Conservation (phyloP, 2,329 filamentous ascomycete species). For the Penicillium sp. region DNA sequence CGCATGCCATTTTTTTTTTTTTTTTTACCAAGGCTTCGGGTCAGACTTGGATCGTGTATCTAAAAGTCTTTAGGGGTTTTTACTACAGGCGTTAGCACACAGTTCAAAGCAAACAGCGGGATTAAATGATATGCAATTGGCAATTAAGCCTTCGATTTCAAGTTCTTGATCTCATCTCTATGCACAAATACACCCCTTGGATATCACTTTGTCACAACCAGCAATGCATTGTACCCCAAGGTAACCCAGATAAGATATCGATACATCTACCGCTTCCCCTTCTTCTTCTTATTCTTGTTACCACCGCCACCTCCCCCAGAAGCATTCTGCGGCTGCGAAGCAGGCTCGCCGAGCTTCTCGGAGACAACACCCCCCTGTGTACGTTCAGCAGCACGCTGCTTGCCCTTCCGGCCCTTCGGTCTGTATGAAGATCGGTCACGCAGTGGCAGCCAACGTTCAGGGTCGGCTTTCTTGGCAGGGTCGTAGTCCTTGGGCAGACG, state of each 20-base stretch:
- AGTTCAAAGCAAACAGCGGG: background rate
- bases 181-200: background rate
- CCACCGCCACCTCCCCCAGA: conserved; percentile 35
- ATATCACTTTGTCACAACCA: background rate
- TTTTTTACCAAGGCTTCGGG: background rate
- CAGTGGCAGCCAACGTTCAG: conserved; percentile 90
- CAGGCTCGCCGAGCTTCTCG: conserved; percentile 64
- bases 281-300: conserved; percentile 54
- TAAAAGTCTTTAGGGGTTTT: background rate
- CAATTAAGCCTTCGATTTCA: background rate
- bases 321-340: conserved; percentile 33
- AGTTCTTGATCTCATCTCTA: background rate
- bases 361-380: conserved; percentile 84
- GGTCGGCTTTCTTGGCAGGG: conserved; percentile 76
- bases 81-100: background rate
- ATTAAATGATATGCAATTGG: background rate
- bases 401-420: conserved; percentile 89
- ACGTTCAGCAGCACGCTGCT: conserved; percentile 73
- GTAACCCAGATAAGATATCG: background rate
- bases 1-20: no score
- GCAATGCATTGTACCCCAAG: background rate
- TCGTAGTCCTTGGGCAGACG: conserved; percentile 56
- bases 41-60: background rate
- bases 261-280: conserved; percentile 47
- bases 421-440: conserved; percentile 85